Base-by-base conservation (phyloP, 768 basidiomycete species). In the Flagelloscypha sp. region DNA sequence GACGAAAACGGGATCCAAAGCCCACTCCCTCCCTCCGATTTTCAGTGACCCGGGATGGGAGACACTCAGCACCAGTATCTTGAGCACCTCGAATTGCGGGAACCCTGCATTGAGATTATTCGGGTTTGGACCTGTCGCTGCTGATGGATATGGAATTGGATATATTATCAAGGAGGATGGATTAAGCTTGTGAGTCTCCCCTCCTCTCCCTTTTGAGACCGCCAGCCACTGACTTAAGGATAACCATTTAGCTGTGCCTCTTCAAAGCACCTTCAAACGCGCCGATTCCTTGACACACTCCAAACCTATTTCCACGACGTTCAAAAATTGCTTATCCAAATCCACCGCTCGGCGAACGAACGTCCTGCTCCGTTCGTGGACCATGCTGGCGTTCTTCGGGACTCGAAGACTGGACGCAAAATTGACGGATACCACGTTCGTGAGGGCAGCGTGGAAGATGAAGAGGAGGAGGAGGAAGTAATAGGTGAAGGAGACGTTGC, bases 81-180 rank as follows among this genome's bases (percentile, higher is more conserved):
- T 97, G n/a, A 85, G 82, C n/a, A 95, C 92, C 1, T 89, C 86
- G 6, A 99, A 99, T 59, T 97, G 93, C 51, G 93, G 94, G 2
- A 95, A 99, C 56, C 92, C 93, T 1, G 92, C 92, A 6, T 57
- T 95, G 52, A 65, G 89, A 20, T 58, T 94, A 41, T 94, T 95
- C 45, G 94, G 93, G 6, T 99, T 97, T 50, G 94, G 93, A 0
- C 89, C 93, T 3, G 90, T 93, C 39, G 85, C 90, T 2, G 84
- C 85, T 13, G 90, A 95, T 46, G 94, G 94, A 1, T 94, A 89
- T 50, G 94, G 94, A 4, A 82, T 97, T 42, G 94, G 94, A 13
- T 99, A 98, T 53, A 99, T 99, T 56, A 97, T 99, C 68, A 98
- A 97, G 59, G 92, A 95, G 45, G 83, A 93, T 42, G 83, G 81